Percentiles rank a stretch among this genome's conserved stretches.
Evolutionary conservation across 768 basidiomycete species (phyloP).

Genomic region (Lanmaoa pseudosensibilis): DNA sequence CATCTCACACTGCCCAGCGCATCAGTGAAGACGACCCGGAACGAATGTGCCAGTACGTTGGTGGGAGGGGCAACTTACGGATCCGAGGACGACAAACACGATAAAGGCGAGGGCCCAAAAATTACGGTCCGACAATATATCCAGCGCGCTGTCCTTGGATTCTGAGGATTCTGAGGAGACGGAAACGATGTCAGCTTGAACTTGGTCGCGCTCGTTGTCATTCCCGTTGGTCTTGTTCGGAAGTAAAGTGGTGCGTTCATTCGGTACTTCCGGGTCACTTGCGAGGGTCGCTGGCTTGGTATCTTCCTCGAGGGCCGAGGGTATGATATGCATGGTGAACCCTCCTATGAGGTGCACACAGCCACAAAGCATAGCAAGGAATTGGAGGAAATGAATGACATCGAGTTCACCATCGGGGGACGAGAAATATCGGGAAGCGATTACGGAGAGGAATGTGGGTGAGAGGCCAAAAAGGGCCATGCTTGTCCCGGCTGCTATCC

Average conservation of each 20-base stretch:
- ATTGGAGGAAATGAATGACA: constrained; percentile 52
- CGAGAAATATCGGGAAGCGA: constrained; percentile 66
- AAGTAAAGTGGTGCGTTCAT: constrained; percentile 34
- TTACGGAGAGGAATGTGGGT: constrained; percentile 65
- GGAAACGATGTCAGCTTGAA: constrained; percentile 24
- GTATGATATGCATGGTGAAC: constrained; percentile 38
- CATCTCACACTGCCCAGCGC: constrained; percentile 63
- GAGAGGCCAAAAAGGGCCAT: constrained; percentile 82
- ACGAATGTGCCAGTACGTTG: background rate
- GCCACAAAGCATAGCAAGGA: constrained; percentile 56
- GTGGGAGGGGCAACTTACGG: constrained; percentile 45
- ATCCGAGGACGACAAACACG: constrained; percentile 58
- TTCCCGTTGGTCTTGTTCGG: constrained; percentile 22
- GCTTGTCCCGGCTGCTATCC: constrained; percentile 62
- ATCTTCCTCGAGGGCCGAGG: constrained; percentile 11
- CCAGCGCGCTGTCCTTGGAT: constrained; percentile 31
- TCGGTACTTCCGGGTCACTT: constrained; percentile 21
- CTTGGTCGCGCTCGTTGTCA: constrained; percentile 6
- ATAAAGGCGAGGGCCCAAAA: constrained; percentile 66
- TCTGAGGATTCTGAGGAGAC: constrained; percentile 22
- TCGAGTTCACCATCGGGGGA: constrained; percentile 43
- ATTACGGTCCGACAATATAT: constrained; percentile 52
- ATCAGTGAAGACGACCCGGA: background rate
- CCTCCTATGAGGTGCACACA: constrained; percentile 55
- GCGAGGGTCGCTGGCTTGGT: background rate